These are phyloP conservation scores for Xylaria sp. DNA, from an alignment of 2,329 filamentous ascomycete genomes.

Conservation along the genomic window DNA sequence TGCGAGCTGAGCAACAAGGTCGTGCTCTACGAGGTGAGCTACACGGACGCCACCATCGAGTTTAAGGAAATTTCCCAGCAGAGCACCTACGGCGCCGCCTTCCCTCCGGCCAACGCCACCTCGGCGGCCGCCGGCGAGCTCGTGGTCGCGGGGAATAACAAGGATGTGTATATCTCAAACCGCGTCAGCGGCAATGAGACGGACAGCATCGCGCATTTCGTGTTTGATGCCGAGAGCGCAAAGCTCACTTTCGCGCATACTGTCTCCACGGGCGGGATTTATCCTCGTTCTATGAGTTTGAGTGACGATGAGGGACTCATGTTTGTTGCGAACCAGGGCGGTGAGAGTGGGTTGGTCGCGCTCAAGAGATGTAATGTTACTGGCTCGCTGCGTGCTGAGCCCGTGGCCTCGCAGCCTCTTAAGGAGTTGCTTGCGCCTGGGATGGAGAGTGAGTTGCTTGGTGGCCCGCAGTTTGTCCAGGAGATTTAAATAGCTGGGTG, in stretches of 20 bases:
- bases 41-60: conserved; percentile 43
- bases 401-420: conserved; percentile 29
- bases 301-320: conserved; percentile 43
- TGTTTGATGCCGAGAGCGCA: conserved; percentile 31
- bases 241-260: conserved; percentile 32
- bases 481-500: too few relatives aligned
- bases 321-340: conserved; percentile 56
- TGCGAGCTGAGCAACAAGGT: conserved; percentile 55
- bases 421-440: conserved; percentile 25
- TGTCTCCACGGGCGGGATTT: conserved; percentile 37
- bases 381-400: conserved; percentile 32
- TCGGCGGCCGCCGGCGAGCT: conserved; percentile 54
- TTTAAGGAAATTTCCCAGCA: conserved; percentile 47
- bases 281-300: conserved; percentile 56
- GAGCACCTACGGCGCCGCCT: conserved; percentile 48
- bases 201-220: conserved; percentile 56
- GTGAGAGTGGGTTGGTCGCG: conserved; percentile 48
- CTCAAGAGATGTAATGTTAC: conserved; percentile 40
- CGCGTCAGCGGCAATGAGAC: conserved; percentile 51
- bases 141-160: conserved; percentile 48
- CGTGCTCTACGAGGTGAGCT: conserved; percentile 50
- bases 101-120: conserved; percentile 44
- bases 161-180: conserved; percentile 58
- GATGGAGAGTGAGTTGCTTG: conserved; percentile 17
- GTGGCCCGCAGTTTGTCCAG: conserved; percentile 41